Evolutionary conservation across 139 green algal genomes (phyloP), one percentile per base, ranked within the genome.

Genomic region (Coelastrella sp.): DNA sequence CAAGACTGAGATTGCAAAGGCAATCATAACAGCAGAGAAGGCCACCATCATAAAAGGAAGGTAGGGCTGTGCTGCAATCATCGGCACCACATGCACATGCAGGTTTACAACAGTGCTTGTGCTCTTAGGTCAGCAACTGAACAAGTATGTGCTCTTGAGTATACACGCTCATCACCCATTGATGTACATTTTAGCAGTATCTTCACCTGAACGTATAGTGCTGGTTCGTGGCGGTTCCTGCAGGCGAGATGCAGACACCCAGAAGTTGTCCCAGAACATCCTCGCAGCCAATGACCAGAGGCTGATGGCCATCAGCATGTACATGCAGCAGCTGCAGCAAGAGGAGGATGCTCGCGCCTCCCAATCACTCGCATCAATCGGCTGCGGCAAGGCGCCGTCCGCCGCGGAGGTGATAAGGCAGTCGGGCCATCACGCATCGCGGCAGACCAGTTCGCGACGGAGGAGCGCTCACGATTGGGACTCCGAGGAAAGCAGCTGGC

Each of bases 1-100:
- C 62, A 84, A 86, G 32, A 93, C 89, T 6, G 90, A 93, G 83
- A 75, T 87, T 8, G 83, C 84, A 27, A 88, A 87, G 53, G 90
- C 90, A 19, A 91, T 93, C 79, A 91, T 93, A 63, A 86, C 67
- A 38, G 8, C 79, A 3, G 79, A 91, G 48, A 83, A 81, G n/a
- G 79, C 85, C 19, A 78, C 89, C 6, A 86, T 93, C 15, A 89
- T 93, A 43, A 90, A 89, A 73, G 82, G 85, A 72, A 89, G 85
- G 90, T 88, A 50, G 17, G 77, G 5, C 8, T 21, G 8, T 53
- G 8, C 45, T 53, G 45, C 9, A 5, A n/a, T n/a, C n/a, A n/a
- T n/a, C n/a, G n/a, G n/a, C n/a, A n/a, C n/a, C n/a, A n/a, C n/a
- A n/a, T n/a, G n/a, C n/a, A n/a, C n/a, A n/a, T n/a, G n/a, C n/a